Evolutionary conservation across 306 rosid genomes (phyloP), one percentile per base, ranked within the genome.

Genomic region (Cucumis hystrix): DNA sequence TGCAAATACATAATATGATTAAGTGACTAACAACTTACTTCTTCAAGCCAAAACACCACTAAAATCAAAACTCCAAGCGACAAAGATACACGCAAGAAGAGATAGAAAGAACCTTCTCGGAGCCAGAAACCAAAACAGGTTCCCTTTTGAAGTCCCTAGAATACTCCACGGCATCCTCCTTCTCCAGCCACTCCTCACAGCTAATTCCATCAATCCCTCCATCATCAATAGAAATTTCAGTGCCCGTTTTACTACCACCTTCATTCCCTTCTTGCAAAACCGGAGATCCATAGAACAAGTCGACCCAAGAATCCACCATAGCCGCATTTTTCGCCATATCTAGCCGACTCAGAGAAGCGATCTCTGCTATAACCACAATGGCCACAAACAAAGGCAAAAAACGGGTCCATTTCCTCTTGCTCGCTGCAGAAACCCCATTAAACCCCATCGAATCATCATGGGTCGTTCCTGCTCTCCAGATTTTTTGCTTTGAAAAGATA

Each of bases 111-210:
- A 95, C 99, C 99, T 92, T 83, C 33, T 84, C 92, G 55, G 80
- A 89, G 28, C 97, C 99, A 79, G 88, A 57, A 65, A 95, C 92
- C 79, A 78, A 79, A 85, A 95, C 62, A 64, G 99, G 99, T 4
- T 92, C 83, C 71, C 80, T 85, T 17, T 11, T 37, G 78, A 95
- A 95, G 80, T 95, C 86, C 82, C 99, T 90, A 11, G 87, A 86
- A 79, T 89, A 90, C 12, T 83, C 87, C 11, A 87, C 92, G 77
- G 86, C 83, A 75, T 95, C 99, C 71, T 83, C 97, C 69, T 79
- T 89, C 85, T 90, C 96, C 86, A 95, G 84, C 97, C 97, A 95
- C 56, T 80, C 83, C 87, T 95, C 96, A 45, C 99, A 95, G 9
- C 83, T 82, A 47, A 51, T 84, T 30, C 80, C 49, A 16, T 78